These are phyloP conservation scores for Thalassiosira profunda DNA, from an alignment of 108 stramenopile species.

Conservation along the genomic window DNA sequence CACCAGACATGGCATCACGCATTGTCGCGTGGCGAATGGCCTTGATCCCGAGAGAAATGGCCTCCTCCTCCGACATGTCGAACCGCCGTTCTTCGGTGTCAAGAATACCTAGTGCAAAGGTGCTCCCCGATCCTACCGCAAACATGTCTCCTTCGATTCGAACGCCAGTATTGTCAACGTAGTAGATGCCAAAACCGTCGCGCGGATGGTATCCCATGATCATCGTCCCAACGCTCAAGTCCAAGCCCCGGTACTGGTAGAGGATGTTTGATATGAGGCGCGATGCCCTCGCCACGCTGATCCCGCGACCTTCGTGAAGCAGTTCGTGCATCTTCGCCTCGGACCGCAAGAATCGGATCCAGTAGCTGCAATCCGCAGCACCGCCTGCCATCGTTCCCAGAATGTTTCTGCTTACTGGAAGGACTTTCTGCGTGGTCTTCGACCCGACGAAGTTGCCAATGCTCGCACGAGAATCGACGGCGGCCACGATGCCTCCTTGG, in stretches of 20 bases:
- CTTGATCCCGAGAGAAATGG: slow-evolving; percentile 82
- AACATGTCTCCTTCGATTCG: slow-evolving; percentile 88
- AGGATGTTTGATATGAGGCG: slow-evolving; percentile 70
- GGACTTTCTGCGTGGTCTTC: slow-evolving; percentile 86
- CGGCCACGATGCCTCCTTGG: slow-evolving; percentile 83
- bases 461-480: slow-evolving; percentile 90
- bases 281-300: slow-evolving; percentile 81
- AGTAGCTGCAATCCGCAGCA: slow-evolving; percentile 87
- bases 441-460: slow-evolving; percentile 91
- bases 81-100: slow-evolving; percentile 63
- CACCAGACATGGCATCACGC: slow-evolving; percentile 86
- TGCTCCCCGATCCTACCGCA: slow-evolving; percentile 86
- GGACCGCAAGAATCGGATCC: slow-evolving; percentile 78
- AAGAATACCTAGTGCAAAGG: slow-evolving; percentile 89
- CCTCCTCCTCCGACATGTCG: slow-evolving; percentile 80
- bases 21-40: slow-evolving; percentile 93
- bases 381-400: slow-evolving; percentile 94
- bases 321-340: slow-evolving; percentile 77
- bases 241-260: slow-evolving; percentile 58
- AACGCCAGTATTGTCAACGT: slow-evolving; percentile 83
- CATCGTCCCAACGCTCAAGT: slow-evolving; percentile 89
- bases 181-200: slow-evolving; percentile 80
- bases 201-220: slow-evolving; percentile 74
- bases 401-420: slow-evolving; percentile 81
- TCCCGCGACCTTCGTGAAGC: slow-evolving; percentile 52